Base-by-base conservation (phyloP, 2,329 filamentous ascomycete species). In the Trichoderma asperellum region DNA sequence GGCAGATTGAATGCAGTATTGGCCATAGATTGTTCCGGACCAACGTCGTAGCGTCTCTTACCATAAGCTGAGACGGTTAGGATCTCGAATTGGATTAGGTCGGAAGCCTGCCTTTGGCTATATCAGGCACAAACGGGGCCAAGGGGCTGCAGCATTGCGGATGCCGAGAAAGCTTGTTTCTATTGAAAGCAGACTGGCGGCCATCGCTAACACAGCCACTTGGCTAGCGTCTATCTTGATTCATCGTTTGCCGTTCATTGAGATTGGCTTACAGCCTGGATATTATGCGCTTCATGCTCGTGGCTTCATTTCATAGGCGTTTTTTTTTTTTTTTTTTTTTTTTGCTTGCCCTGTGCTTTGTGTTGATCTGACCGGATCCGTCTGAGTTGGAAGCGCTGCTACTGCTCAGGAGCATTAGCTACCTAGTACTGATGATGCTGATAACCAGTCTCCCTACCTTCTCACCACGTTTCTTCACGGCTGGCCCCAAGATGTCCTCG, bases 1-100 rank as follows among this genome's bases (percentile, higher is more conserved):
- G n/a, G 55, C 63, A 59, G 55, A 40, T 67, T 67, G 63, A 52
- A 47, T 49, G 63, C 59, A 27, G 55, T 58, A 52, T 35, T 52
- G 37, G 40, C 18, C 40, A 52, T 67, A 21, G 40, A 59, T 67
- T 4, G 63, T 52, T 59, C 55, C 55, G 63, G 29, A 58, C 55
- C 63, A 67, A n/a, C 11, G 40, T 43, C 35, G 34, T 27, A 66
- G 53, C 27, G 29, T 57, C 53, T 27, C 29, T 35, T 29, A 24
- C 29, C 53, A 52, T 12, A 32, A 58, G 55, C 40, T 67, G 63
- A 67, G 63, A 67, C 63, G 35, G 12, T 32, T 59, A 27, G 3
- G 40, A 35, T 32, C 40, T 52, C 55, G 27, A 43, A 59, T 52
- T 24, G 29, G 53, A 43, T 14, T 34, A 35, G 32, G 14, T 58